A percentile compares a stretch with the other conserved stretches of the same genome.
These are phyloP conservation scores for Yarrowia sp. DNA, from an alignment of 805 yeast genomes.

Conservation along the genomic window DNA sequence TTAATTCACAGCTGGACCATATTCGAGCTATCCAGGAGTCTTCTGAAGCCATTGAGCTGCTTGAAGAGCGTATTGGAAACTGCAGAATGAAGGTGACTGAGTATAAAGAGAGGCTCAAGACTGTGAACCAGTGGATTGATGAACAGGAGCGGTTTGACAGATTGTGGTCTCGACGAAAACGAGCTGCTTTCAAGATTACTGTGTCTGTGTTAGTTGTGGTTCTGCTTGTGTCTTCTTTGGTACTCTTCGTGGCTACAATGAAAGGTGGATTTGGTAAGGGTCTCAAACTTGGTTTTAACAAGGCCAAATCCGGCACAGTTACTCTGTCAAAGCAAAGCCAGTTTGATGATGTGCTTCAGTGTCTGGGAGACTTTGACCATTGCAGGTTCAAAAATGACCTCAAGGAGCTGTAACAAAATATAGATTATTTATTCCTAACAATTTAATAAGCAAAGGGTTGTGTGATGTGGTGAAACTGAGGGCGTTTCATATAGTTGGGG, in stretches of 20 bases:
- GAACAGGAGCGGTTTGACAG: slow-evolving; percentile 32
- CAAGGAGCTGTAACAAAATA: not conserved
- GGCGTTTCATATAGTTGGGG: too few relatives aligned
- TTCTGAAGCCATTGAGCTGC: slow-evolving; percentile 30
- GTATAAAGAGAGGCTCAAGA: slow-evolving; percentile 33
- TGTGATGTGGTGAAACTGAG: too few relatives aligned
- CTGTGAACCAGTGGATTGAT: slow-evolving; percentile 32
- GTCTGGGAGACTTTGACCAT: slow-evolving; percentile 30
- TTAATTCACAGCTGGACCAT: slow-evolving; percentile 33
- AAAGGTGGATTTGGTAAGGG: not conserved
- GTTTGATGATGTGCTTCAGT: slow-evolving; percentile 32
- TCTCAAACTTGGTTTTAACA: not conserved
- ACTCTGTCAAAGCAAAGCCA: slow-evolving; percentile 26
- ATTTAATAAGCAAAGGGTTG: not conserved
- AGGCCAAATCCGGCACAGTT: not conserved
- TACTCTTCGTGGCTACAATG: slow-evolving; percentile 1
- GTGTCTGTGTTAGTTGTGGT: slow-evolving; percentile 27
- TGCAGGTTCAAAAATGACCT: slow-evolving; percentile 20
- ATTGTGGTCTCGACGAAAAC: slow-evolving; percentile 30
- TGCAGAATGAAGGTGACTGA: slow-evolving; percentile 33
- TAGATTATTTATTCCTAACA: not conserved
- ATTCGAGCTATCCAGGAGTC: slow-evolving; percentile 34
- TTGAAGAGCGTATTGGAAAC: slow-evolving; percentile 33
- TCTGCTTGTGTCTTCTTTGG: slow-evolving; percentile 17
- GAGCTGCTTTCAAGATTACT: slow-evolving; percentile 28